Percentiles rank a stretch among this genome's conserved stretches.
Conservation (phyloP, 1,284 basidiomycete species). For the Ganoderma leucocontextum region DNA sequence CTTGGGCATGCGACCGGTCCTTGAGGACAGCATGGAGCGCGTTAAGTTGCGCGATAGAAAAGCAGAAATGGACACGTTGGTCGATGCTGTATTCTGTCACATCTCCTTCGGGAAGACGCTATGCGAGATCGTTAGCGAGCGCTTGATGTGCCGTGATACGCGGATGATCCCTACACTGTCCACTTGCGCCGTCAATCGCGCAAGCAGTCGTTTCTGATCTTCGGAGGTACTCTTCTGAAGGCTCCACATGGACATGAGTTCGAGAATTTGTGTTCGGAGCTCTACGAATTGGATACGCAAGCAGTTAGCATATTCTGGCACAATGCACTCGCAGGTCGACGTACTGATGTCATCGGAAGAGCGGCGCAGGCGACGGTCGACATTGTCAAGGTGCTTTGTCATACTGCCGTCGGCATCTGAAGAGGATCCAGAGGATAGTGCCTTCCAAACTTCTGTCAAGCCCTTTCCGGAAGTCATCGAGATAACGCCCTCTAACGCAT, state of each 20-base stretch:
- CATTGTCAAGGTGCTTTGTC: conserved; percentile 14
- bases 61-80: conserved; percentile 8
- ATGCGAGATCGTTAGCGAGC: not conserved
- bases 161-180: conserved; percentile 7
- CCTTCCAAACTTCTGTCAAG: conserved; percentile 33
- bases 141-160: too few relatives aligned
- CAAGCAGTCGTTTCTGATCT: conserved; percentile 18
- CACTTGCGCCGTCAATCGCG: conserved; percentile 14
- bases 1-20: not conserved
- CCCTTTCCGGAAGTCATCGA: conserved; percentile 32
- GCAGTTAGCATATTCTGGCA: not conserved
- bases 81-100: not conserved
- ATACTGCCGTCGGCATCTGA: not conserved
- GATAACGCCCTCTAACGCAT: conserved; percentile 18
- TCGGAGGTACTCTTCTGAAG: conserved; percentile 37
- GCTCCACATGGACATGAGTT: conserved; percentile 51
- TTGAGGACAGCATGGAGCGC: conserved; percentile 13
- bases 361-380: conserved; percentile 9
- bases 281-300: conserved; percentile 25
- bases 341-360: conserved; percentile 16
- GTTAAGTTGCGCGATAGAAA: conserved; percentile 17
- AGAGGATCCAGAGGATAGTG: conserved; percentile 10
- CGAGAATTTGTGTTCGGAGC: conserved; percentile 48
- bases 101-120: conserved; percentile 14
- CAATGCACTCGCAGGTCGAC: not conserved